Base-by-base conservation (phyloP, 352 stramenopile genomes). In the Pseudoperonospora humuli region DNA sequence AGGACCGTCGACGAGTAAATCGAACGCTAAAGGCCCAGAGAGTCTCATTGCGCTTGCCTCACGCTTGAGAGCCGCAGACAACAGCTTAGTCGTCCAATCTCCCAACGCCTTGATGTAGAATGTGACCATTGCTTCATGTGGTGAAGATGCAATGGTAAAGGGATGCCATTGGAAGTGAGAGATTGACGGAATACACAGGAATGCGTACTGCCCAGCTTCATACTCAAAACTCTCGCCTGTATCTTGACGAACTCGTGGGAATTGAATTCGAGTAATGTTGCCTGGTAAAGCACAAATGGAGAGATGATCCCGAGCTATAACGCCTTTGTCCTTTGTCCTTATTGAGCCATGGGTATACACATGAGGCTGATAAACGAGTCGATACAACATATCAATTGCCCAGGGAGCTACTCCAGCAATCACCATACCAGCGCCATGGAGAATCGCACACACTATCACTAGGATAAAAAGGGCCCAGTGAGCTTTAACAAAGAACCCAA, bases 121-220 rank as follows among this genome's bases (percentile, higher is more conserved):
- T 9, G 61, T 79, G 3, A 86, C 61, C 54, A 76, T 61, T n/a
- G 63, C 34, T 66, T 93, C 74, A 17, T 72, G 58, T 0, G 81
- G 80, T 3, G 75, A 77, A 18, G 72, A 90, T 11, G 76, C 83
- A 33, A 95, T 79, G 3, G 77, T 90, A 47, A 95, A 94, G n/a
- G 85, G 85, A 66, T 96, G 85, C 83, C 85, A 96, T 56, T 95
- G 58, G 0, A 82, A 54, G 8, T 54, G 11, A 6, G 64, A 81
- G 41, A 96, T 57, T 0, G 52, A 43, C 0, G 80, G 81, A n/a
- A 96, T 52, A 46, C 84, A 88, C 19, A 96, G 34, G 46, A 92
- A 93, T 0, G 68, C 72, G 55, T 94, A 95, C 47, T 86, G 70
- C 0, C 70, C 70, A n/a, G 67, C 55, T 44, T 68, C 32, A 20